Conservation (phyloP, 2,329 filamentous ascomycete genomes). For the Cladophialophora carrionii region DNA sequence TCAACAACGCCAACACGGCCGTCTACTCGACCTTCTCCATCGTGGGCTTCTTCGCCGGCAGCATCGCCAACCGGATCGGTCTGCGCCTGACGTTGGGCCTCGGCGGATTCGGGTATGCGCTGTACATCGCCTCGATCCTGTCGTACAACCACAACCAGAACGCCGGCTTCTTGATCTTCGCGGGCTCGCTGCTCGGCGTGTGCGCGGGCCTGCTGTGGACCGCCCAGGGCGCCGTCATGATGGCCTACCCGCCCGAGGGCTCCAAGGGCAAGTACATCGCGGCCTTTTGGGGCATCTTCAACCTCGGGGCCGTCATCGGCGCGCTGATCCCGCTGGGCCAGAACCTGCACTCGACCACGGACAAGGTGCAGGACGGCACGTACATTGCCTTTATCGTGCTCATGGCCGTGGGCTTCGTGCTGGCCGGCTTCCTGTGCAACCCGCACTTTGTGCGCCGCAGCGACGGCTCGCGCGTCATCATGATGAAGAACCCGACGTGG, state of each 20-base stretch:
- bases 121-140: constrained; percentile 47
- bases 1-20: constrained; percentile 70
- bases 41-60: constrained; percentile 60
- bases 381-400: constrained; percentile 87
- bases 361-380: constrained; percentile 67
- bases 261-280: constrained; percentile 81
- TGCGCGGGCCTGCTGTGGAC: constrained; percentile 49
- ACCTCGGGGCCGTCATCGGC: constrained; percentile 79
- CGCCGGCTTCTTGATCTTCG: constrained; percentile 46
- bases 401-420: constrained; percentile 70
- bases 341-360: constrained; percentile 49
- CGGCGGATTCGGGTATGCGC: constrained; percentile 43
- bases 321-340: constrained; percentile 58
- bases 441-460: constrained; percentile 68
- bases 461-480: constrained; percentile 77
- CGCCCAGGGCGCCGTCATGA: constrained; percentile 53
- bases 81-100: constrained; percentile 41
- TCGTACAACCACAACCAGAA: constrained; percentile 49
- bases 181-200: constrained; percentile 46
- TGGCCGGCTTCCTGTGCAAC: constrained; percentile 70
- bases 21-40: constrained; percentile 69
- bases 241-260: constrained; percentile 76
- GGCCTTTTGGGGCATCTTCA: constrained; percentile 89
- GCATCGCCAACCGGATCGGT: constrained; percentile 42
- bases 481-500: constrained; percentile 92